Evolutionary conservation across 148 eudicot species (phyloP).

Genomic region (Nepenthes gracilis): DNA sequence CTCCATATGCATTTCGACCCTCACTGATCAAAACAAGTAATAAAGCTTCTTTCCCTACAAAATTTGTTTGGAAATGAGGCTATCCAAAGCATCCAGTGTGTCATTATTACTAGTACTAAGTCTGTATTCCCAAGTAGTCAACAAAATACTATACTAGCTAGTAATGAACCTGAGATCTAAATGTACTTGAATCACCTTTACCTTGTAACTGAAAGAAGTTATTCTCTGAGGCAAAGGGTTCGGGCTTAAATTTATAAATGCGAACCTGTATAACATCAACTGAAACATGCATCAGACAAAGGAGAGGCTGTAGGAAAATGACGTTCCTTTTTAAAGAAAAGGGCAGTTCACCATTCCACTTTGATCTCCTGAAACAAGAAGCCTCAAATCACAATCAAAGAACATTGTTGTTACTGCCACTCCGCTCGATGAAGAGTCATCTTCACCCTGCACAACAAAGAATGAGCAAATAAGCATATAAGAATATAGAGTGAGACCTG

Average conservation of each 20-base stretch:
- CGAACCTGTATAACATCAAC: conserved; percentile 43
- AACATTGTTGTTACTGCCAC: conserved; percentile 54
- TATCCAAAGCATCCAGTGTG: too few relatives aligned
- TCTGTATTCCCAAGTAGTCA: too few relatives aligned
- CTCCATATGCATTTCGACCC: too few relatives aligned
- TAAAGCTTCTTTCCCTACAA: too few relatives aligned
- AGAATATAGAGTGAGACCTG: background rate
- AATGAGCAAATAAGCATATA: background rate
- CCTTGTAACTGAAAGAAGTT: conserved; percentile 53
- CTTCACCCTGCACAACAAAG: conserved; percentile 41
- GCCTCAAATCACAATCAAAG: conserved; percentile 29
- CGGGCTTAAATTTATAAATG: conserved; percentile 61
- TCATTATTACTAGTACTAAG: too few relatives aligned
- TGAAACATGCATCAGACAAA: background rate
- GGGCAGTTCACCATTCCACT: conserved; percentile 45
- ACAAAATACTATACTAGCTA: background rate
- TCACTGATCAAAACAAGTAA: too few relatives aligned
- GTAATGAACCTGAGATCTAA: background rate
- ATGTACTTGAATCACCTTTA: conserved; percentile 13
- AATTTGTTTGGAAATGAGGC: too few relatives aligned
- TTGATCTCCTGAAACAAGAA: conserved; percentile 87
- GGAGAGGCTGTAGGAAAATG: background rate
- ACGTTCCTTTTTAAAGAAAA: background rate
- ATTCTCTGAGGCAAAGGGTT: conserved; percentile 44
- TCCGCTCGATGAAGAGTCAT: conserved; percentile 48